Evolutionary conservation across 352 stramenopile species (phyloP).

Genomic region (Halophytophthora polymorphica): DNA sequence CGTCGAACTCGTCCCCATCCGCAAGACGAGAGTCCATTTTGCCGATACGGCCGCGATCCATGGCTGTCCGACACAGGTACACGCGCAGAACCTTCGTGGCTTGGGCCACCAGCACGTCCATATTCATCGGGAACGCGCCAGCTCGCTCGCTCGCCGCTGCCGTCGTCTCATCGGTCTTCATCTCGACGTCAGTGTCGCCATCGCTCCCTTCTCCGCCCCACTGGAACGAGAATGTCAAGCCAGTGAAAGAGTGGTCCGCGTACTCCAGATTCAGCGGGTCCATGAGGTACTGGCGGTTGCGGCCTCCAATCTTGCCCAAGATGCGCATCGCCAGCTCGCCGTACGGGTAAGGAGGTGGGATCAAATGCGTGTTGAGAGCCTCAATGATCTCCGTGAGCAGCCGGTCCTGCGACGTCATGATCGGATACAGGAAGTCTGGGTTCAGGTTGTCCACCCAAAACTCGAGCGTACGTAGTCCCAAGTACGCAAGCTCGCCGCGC

Average conservation of each 20-base stretch:
- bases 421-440: slow-evolving; percentile 94
- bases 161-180: slow-evolving; percentile 5
- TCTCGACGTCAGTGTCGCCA: slow-evolving; percentile 21
- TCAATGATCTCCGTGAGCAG: slow-evolving; percentile 94
- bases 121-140: slow-evolving; percentile 41
- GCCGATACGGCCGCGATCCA: slow-evolving; percentile 50
- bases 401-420: slow-evolving; percentile 89
- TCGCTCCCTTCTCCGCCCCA: slow-evolving; percentile 27
- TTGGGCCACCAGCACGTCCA: slow-evolving; percentile 52
- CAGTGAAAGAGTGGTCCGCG: slow-evolving; percentile 37
- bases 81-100: slow-evolving; percentile 51
- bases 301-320: slow-evolving; percentile 96
- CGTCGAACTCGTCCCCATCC: slow-evolving; percentile 68
- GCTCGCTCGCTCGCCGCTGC: neutral
- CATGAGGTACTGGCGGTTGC: slow-evolving; percentile 89
- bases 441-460: slow-evolving; percentile 99
- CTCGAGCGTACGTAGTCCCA: slow-evolving; percentile 95
- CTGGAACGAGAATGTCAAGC: slow-evolving; percentile 50
- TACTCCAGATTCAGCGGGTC: slow-evolving; percentile 71
- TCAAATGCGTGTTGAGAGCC: slow-evolving; percentile 93
- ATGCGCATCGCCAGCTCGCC: slow-evolving; percentile 95
- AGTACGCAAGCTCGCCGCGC: slow-evolving; percentile 93
- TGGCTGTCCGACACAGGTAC: slow-evolving; percentile 51
- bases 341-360: slow-evolving; percentile 96
- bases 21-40: slow-evolving; percentile 61